Percentiles rank a stretch among this genome's conserved stretches.
Conservation (phyloP, 2,329 filamentous ascomycete species). For the Fusarium decemcellulare region DNA sequence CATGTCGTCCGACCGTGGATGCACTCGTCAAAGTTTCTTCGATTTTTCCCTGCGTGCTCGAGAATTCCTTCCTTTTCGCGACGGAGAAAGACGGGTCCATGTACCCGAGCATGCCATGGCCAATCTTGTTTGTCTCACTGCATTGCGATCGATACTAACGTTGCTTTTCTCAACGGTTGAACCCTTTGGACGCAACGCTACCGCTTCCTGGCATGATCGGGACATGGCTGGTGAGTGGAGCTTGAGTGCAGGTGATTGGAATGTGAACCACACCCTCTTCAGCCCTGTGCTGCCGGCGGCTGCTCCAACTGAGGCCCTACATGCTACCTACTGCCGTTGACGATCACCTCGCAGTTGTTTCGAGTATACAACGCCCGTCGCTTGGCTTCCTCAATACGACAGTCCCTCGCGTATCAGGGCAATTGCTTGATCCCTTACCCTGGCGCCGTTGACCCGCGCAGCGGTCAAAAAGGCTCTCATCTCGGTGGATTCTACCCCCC, state of each 20-base stretch:
- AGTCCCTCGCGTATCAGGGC: slow-evolving; percentile 24
- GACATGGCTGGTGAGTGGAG: slow-evolving; percentile 1
- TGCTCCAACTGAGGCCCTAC: slow-evolving; percentile 8
- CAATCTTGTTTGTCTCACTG: slow-evolving; percentile 7
- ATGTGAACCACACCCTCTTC: slow-evolving; percentile 16
- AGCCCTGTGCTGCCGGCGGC: slow-evolving; percentile 31
- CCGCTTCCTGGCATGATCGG: slow-evolving; percentile 16
- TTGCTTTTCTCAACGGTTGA: slow-evolving; percentile 11
- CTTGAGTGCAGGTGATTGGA: neutral
- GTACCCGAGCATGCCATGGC: neutral
- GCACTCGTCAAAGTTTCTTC: neutral
- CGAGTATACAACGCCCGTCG: slow-evolving; percentile 33
- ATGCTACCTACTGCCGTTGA: slow-evolving; percentile 15
- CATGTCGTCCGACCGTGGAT: slow-evolving; percentile 3
- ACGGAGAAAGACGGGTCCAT: slow-evolving; percentile 2
- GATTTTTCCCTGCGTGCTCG: slow-evolving; percentile 3
- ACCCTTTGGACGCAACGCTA: slow-evolving; percentile 11
- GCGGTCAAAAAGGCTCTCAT: slow-evolving; percentile 3
- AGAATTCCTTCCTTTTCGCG: neutral
- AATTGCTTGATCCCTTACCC: slow-evolving; percentile 3
- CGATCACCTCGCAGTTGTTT: slow-evolving; percentile 26
- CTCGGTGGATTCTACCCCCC: slow-evolving; percentile 14
- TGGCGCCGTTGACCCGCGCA: slow-evolving; percentile 10
- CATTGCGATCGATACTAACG: neutral
- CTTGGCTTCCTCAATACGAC: neutral